These are phyloP conservation scores for Oryza meridionalis DNA, from an alignment of 176 grass and related monocot genomes.

Conservation along the genomic window DNA sequence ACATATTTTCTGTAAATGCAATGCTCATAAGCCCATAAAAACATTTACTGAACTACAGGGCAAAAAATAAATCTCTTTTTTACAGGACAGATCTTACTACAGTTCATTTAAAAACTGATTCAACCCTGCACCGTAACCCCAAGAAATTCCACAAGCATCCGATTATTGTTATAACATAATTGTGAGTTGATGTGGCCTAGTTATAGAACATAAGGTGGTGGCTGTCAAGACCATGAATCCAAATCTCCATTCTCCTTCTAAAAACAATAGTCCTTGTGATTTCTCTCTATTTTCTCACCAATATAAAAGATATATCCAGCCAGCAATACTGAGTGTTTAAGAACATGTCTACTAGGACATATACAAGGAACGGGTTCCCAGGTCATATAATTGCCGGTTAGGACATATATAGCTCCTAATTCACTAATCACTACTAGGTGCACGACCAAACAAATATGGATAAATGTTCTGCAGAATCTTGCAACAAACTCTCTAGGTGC, in stretches of 20 bases:
- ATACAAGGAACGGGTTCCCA: not conserved
- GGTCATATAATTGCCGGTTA: not conserved
- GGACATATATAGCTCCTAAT: not conserved
- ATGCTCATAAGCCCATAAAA: not conserved
- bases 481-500: not conserved
- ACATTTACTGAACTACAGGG: not conserved
- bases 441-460: not conserved
- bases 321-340: not conserved
- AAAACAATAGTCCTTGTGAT: too few species aligned
- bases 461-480: not conserved
- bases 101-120: not conserved
- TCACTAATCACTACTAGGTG: not conserved
- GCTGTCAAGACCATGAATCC: too few species aligned
- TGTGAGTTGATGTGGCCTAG: not conserved
- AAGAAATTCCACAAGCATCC: conserved; percentile 4
- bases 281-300: too few species aligned
- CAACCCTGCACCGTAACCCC: not conserved
- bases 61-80: not conserved
- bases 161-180: conserved; percentile 5
- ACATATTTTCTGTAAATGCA: not conserved
- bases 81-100: not conserved
- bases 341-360: too few species aligned
- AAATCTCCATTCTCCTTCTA: too few species aligned
- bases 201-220: too few species aligned
- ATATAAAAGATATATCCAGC: not conserved